Evolutionary conservation across 2,329 filamentous ascomycete genomes (phyloP), one percentile per base, ranked within the genome.

Genomic region (Verruconis gallopava): DNA sequence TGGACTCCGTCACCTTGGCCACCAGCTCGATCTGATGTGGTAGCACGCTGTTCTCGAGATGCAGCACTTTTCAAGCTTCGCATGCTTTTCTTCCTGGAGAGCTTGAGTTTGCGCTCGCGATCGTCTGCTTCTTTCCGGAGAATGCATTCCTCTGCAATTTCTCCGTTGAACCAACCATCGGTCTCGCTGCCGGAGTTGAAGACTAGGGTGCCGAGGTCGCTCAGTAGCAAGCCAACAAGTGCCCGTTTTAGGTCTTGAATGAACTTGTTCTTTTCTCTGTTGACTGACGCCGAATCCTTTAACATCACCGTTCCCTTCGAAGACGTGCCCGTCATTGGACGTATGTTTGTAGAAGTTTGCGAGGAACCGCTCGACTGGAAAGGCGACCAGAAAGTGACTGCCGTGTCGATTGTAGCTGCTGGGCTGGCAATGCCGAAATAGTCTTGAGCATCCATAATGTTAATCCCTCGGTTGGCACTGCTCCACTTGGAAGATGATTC

Each of bases 141-240:
- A 18, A 64, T 55, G 47, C 59, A 63, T 40, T 65, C 63, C 37
- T 64, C 59, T 3, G 64, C 61, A 11, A 86, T 59, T 12, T 74
- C 73, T 40, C 74, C 69, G 37, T 64, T 63, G 50, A 95, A 91
- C 81, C 89, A 95, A 3, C 70, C 70, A 57, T 96, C 91, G 1
- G 89, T 96, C 63, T 98, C 91, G 33, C 86, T 93, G 3, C 91
- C 91, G 39, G 75, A 75, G n/a, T 79, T 77, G 59, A 93, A 91
- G 1, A 95, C 80, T 21, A 85, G 74, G 32, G 80, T 86, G 4
- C 88, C 86, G 3, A 96, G 69, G 56, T 98, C 91, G 38, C 89
- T 96, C 19, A 96, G 65, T 2, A 96, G 64, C 14, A 98, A 68
- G 48, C 85, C 88, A 2, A 81, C 89, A 30, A 96, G 64, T 0